phyloP scores from a whole-genome alignment of 306 rosid species.

The Trifolium repens region DNA sequence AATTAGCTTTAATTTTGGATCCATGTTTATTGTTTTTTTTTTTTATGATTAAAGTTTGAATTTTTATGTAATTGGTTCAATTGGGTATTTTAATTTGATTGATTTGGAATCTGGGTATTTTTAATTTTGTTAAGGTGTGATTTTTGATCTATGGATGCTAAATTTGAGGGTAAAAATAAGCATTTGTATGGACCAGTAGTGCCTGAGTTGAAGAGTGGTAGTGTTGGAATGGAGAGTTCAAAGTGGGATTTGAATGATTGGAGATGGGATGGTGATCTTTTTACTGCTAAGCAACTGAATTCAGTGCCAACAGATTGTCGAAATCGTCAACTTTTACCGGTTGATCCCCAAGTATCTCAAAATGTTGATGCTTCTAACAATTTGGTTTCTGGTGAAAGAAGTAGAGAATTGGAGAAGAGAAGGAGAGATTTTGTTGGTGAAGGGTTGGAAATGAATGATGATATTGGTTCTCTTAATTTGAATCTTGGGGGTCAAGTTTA shows the following conservation, averaged over 20 bases:
- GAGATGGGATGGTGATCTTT: conserved; percentile 96
- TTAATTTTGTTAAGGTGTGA: conserved; percentile 4
- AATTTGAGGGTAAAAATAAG: conserved; percentile 57
- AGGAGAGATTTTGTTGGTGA: conserved; percentile 56
- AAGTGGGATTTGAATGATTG: conserved; percentile 95
- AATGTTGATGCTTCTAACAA: conserved; percentile 55
- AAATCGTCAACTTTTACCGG: conserved; percentile 63
- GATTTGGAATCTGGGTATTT: conserved; percentile 50
- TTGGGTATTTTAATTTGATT: conserved; percentile 30
- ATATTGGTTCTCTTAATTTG: conserved; percentile 63
- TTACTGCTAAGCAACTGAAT: conserved; percentile 66
- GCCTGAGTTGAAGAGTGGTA: conserved; percentile 55
- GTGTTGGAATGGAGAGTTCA: conserved; percentile 64
- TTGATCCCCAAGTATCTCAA: conserved; percentile 54
- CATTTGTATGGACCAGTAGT: conserved; percentile 52
- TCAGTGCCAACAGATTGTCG: conserved; percentile 62
- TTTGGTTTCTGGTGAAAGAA: conserved; percentile 61
- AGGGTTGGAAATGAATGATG: conserved; percentile 59
- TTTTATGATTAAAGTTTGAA: conserved; percentile 26
- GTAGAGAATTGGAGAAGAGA: conserved; percentile 73
- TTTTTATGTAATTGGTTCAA: conserved; percentile 35
- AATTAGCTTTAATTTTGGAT: conserved; percentile 57
- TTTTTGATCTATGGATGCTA: conserved; percentile 62
- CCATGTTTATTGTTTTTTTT: conserved; percentile 31
- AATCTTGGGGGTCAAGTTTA: conserved; percentile 74